Evolutionary conservation across 306 rosid genomes (phyloP), one percentile per base, ranked within the genome.

Genomic region (Geum urbanum): DNA sequence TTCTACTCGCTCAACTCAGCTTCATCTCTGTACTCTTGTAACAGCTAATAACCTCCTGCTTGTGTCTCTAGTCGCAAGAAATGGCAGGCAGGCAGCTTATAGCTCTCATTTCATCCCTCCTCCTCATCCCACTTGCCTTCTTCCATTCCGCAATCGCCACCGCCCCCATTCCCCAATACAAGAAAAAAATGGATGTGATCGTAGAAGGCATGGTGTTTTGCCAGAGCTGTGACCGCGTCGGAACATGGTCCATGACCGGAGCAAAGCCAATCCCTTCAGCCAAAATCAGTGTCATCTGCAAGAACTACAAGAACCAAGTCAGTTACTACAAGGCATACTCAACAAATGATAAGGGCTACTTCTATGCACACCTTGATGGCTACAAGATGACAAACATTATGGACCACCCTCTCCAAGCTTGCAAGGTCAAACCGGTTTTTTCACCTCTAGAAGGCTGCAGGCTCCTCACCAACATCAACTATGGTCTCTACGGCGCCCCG

Each of bases 331-430:
- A 91, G 83, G 88, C 84, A 49, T 89, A 78, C 39, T 82, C 87
- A 72, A 85, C 99, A 1, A 82, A 88, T 72, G 66, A 63, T 32
- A 80, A 65, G 22, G 99, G 99, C 44, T 88, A 91, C 79, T 84
- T 91, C 73, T 89, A 84, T 69, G 96, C 89, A 11, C 81, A 72
- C 64, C 86, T 95, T 9, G 84, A 84, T 59, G 96, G 92, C 22
- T 86, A 80, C 85, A 74, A 86, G 76, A 79, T 84, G 83, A 77
- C 66, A 82, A 73, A 87, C 35, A 16, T 86, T 5, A 72, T 87
- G 46, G 99, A 89, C 52, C 97, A 94, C 69, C 99, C 97, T 8
- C 91, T 94, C 22, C 97, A 91, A 3, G 70, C 95, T 58, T 91
- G 99, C 80, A 70, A 71, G 14, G 95, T 82, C 39, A 94, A 91